Evolutionary conservation across 2,329 filamentous ascomycete genomes (phyloP).

Genomic region (Aurifilum marmelostoma): DNA sequence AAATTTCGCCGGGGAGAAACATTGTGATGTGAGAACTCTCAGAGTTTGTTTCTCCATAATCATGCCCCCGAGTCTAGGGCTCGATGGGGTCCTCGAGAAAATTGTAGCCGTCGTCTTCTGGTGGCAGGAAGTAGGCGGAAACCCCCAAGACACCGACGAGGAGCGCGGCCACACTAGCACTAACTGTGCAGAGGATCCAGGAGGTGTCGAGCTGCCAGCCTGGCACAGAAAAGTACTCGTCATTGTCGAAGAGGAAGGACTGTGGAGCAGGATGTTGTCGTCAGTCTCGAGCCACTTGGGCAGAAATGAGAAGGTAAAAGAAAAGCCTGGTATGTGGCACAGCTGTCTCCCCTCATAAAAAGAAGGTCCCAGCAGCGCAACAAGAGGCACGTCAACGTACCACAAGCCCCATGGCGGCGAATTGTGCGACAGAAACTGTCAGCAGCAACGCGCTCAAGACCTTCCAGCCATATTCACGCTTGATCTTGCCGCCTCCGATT

Average conservation of each 20-base stretch:
- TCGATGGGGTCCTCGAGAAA: constrained; percentile 58
- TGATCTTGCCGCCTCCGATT: constrained; percentile 75
- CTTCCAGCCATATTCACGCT: constrained; percentile 82
- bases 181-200: constrained; percentile 70
- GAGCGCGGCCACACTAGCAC: constrained; percentile 56
- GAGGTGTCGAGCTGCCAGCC: constrained; percentile 82
- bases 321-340: constrained; percentile 15
- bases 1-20: not conserved
- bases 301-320: not conserved
- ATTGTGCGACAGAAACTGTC: constrained; percentile 69
- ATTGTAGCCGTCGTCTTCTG: constrained; percentile 81
- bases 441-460: constrained; percentile 69
- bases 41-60: not conserved
- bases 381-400: constrained; percentile 54
- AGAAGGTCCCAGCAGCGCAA: not conserved
- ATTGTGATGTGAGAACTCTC: not conserved
- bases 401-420: constrained; percentile 79
- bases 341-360: not conserved
- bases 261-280: constrained; percentile 42
- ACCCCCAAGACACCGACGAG: constrained; percentile 62
- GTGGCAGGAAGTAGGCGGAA: constrained; percentile 71
- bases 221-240: constrained; percentile 76
- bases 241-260: constrained; percentile 83
- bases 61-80: constrained; percentile 35
- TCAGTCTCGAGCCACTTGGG: not conserved